A percentile compares a stretch with the other conserved stretches of the same genome.
Conservation (phyloP, 2,329 filamentous ascomycete genomes). For the Nothophaeocryptopus gaeumannii region DNA sequence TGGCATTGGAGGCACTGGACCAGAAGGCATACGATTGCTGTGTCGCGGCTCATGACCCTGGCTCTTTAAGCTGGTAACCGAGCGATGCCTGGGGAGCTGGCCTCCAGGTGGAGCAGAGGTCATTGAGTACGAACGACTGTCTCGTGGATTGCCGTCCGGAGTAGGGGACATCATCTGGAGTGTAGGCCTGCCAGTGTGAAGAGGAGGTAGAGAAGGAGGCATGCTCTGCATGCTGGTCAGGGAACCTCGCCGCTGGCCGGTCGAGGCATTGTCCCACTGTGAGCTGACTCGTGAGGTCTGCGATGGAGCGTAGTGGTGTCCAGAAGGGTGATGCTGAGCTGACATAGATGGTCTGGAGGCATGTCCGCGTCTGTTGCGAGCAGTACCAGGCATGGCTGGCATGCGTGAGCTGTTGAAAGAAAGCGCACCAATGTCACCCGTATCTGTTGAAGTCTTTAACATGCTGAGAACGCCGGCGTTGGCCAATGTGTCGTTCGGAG, state of each 20-base stretch:
- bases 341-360: slow-evolving; percentile 40
- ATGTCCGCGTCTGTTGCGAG: slow-evolving; percentile 36
- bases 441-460: slow-evolving; percentile 50
- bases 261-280: slow-evolving; percentile 41
- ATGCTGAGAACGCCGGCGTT: slow-evolving; percentile 48
- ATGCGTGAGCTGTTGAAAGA: slow-evolving; percentile 39
- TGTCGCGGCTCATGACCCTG: slow-evolving; percentile 36
- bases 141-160: slow-evolving; percentile 28
- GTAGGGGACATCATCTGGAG: slow-evolving; percentile 23
- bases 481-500: slow-evolving; percentile 33
- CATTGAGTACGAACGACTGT: slow-evolving; percentile 46
- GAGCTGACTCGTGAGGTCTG: slow-evolving; percentile 42
- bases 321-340: slow-evolving; percentile 33
- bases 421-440: slow-evolving; percentile 45
- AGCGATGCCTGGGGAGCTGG: slow-evolving; percentile 42
- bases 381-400: slow-evolving; percentile 36
- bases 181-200: slow-evolving; percentile 21
- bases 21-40: slow-evolving; percentile 31
- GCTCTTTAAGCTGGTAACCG: slow-evolving; percentile 45
- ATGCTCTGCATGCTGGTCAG: slow-evolving; percentile 43
- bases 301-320: slow-evolving; percentile 38
- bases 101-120: slow-evolving; percentile 37
- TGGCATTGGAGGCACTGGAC: slow-evolving; percentile 32
- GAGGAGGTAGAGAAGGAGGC: slow-evolving; percentile 39
- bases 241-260: slow-evolving; percentile 38